Base-by-base conservation (phyloP, 768 basidiomycete genomes). In the Termitomyces heimii region DNA sequence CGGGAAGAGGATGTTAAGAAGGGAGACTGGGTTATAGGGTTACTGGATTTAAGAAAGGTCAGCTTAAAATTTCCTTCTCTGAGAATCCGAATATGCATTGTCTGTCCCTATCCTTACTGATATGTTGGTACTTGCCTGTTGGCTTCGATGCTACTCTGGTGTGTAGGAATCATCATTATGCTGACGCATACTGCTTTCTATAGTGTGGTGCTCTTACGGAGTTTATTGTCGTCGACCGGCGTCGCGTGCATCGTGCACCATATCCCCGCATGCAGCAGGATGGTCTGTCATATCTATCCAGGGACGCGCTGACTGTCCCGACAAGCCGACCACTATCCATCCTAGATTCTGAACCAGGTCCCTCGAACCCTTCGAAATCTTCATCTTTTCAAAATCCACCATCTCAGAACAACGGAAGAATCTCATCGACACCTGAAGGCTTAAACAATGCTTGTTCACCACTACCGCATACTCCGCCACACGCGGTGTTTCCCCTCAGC, bases 181-280 rank as follows among this genome's bases (percentile, higher is more conserved):
- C 59, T 63, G 29, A 55, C 62, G 67, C 39, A 64, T 58, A 40
- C 50, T 37, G 18, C 26, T 42, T 58, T n/a, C 12, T 10, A 37
- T 22, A 94, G 91, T 86, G 83, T 62, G 94, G 94, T 49, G 90
- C 90, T 6, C 78, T 96, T 22, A 80, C 91, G n/a, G 92, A 97
- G 71, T 96, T 92, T 73, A 82, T 96, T 58, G 76, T 91, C 26
- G 80, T 87, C 24, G 92, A 96, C 66, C 83, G 89, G 29, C 88
- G 86, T 65, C 82, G 89, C 14, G 71, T 95, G 1, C 82, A 86
- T 59, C 80, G 88, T 16, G 81, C 88, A 9, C 89, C 92, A 0
- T 79, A 86, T 62, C 86, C 86, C 31, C 72, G 75, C 16, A 72
- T 69, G 64, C 74, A 74, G 54, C 22, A 58, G 26, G 52, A 70